Percentiles rank a stretch among this genome's conserved stretches.
Conservation (phyloP, 2,329 filamentous ascomycete species). For the Beauveria bassiana region DNA sequence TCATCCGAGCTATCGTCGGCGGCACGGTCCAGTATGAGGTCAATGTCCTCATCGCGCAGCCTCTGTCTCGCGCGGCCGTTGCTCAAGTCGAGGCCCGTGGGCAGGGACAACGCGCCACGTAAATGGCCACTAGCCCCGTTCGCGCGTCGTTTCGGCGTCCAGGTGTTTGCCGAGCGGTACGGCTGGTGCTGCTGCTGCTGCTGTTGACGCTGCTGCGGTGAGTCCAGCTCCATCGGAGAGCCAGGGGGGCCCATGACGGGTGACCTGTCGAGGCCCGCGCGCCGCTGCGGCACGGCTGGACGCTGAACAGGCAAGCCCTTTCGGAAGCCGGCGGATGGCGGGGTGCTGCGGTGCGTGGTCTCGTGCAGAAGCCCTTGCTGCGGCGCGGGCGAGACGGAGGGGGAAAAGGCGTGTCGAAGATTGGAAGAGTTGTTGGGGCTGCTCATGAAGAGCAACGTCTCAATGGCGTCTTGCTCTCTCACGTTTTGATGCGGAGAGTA, state of each 20-base stretch:
- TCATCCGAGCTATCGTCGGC: slow-evolving; percentile 50
- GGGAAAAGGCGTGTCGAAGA: slow-evolving; percentile 47
- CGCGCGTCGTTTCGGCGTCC: slow-evolving; percentile 35
- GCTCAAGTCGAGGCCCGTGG: slow-evolving; percentile 38
- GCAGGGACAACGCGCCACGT: slow-evolving; percentile 38
- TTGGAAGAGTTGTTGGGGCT: slow-evolving; percentile 65
- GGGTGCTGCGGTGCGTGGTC: slow-evolving; percentile 22
- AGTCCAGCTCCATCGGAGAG: slow-evolving; percentile 41
- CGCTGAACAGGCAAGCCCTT: slow-evolving; percentile 45
- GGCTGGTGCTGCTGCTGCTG: slow-evolving; percentile 15
- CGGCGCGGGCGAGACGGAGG: slow-evolving; percentile 29
- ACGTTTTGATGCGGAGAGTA: slow-evolving; percentile 59
- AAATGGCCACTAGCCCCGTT: slow-evolving; percentile 31
- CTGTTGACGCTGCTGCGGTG: slow-evolving; percentile 20
- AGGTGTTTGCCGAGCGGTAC: slow-evolving; percentile 21
- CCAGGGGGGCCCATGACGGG: slow-evolving; percentile 25
- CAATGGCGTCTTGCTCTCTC: slow-evolving; percentile 74
- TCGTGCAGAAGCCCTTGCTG: slow-evolving; percentile 15
- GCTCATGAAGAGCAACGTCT: slow-evolving; percentile 74
- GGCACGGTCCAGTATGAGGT: slow-evolving; percentile 48
- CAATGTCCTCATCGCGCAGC: slow-evolving; percentile 48
- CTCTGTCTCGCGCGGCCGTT: slow-evolving; percentile 29
- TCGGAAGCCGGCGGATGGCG: slow-evolving; percentile 40
- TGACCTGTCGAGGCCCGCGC: slow-evolving; percentile 39
- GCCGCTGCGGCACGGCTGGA: slow-evolving; percentile 33